Percentiles rank a stretch among this genome's conserved stretches.
Evolutionary conservation across 257 asterid genomes (phyloP).

Genomic region (Solanum sitiens): DNA sequence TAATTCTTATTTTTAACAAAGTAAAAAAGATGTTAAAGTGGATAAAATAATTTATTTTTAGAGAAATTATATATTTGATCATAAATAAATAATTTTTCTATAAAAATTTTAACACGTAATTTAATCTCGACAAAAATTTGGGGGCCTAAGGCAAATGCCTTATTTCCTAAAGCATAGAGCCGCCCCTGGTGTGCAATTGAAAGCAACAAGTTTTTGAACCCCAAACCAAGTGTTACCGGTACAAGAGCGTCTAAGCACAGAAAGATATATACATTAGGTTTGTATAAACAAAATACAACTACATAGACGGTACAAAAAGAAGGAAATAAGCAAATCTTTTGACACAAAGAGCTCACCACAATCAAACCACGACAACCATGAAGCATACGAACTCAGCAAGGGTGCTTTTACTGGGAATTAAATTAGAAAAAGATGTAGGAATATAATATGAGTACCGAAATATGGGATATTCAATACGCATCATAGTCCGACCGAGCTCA

Average conservation of each 20-base stretch:
- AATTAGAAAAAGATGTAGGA: neutral
- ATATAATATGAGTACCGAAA: neutral
- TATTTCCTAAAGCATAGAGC: no score
- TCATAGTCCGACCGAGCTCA: neutral
- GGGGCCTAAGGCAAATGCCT: no score
- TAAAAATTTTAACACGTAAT: no score
- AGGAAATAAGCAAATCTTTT: neutral
- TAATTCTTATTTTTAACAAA: no score
- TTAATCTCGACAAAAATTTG: no score
- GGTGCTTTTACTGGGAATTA: neutral
- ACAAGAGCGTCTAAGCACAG: neutral
- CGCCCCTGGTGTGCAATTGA: neutral
- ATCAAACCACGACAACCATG: neutral
- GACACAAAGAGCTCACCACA: neutral
- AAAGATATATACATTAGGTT: no score
- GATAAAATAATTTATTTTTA: no score
- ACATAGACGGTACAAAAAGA: neutral
- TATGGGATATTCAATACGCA: neutral
- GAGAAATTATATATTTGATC: no score
- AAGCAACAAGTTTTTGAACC: neutral
- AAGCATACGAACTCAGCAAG: neutral
- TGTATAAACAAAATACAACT: neutral
- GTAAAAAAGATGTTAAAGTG: no score
- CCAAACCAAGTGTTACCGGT: neutral
- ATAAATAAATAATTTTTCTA: no score